Conservation (phyloP, 2,329 filamentous ascomycete species). For the Phialemonium atrogriseum region DNA sequence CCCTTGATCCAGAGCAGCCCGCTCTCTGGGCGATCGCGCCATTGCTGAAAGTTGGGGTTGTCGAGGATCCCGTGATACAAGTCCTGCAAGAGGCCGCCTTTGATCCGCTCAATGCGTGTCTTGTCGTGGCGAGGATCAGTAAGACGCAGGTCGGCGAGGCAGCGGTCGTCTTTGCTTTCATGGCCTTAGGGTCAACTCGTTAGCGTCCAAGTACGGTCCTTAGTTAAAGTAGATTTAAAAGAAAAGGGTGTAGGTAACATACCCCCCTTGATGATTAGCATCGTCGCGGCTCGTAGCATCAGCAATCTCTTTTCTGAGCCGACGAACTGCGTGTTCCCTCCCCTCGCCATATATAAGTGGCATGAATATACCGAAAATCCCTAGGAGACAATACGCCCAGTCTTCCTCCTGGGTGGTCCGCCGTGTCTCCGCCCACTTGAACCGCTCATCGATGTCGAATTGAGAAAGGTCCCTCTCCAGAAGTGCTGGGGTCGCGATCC, state of each 20-base stretch:
- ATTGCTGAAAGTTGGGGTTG: slow-evolving; percentile 13
- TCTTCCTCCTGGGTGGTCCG: slow-evolving; percentile 16
- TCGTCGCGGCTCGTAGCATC: too few species aligned
- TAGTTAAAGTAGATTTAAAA: too few species aligned
- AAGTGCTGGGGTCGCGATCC: slow-evolving; percentile 12
- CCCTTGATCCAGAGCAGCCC: slow-evolving; percentile 28
- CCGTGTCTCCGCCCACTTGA: slow-evolving; percentile 13
- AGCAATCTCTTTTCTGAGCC: too few species aligned
- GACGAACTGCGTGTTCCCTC: slow-evolving; percentile 3
- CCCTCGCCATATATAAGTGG: slow-evolving; percentile 13
- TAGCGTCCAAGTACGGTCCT: too few species aligned
- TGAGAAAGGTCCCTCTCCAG: slow-evolving; percentile 7
- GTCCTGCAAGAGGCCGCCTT: slow-evolving; percentile 23
- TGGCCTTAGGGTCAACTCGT: too few species aligned
- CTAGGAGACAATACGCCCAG: slow-evolving; percentile 15
- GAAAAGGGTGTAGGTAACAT: too few species aligned
- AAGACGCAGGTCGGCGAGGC: slow-evolving; percentile 13
- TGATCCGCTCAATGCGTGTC: slow-evolving; percentile 22
- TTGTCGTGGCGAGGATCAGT: slow-evolving; percentile 25
- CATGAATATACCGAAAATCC: slow-evolving; percentile 15
- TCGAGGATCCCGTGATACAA: slow-evolving; percentile 26
- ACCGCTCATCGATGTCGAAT: slow-evolving; percentile 14
- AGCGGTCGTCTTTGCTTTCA: too few species aligned
- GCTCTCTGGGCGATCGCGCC: slow-evolving; percentile 10
- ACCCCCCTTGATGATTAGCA: too few species aligned